Evolutionary conservation across 1,284 basidiomycete genomes (phyloP).

Genomic region (Xerocomus alliaceus): DNA sequence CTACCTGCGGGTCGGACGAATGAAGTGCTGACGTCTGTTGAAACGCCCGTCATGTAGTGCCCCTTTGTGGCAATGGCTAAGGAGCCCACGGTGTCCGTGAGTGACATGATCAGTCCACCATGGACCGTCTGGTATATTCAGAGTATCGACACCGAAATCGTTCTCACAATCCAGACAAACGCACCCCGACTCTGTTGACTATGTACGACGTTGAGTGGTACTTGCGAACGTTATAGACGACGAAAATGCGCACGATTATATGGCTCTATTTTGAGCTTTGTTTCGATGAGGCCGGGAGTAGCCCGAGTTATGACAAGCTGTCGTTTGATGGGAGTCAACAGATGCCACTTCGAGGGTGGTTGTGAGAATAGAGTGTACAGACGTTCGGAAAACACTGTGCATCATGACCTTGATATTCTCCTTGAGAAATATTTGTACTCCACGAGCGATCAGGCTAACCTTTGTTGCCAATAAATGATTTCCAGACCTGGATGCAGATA

Average conservation of each 20-base stretch:
- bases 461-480: constrained; percentile 77
- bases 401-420: constrained; percentile 66
- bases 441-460: constrained; percentile 47
- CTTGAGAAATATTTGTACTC: background rate
- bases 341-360: background rate
- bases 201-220: constrained; percentile 8
- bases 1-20: constrained; percentile 78
- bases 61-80: constrained; percentile 84
- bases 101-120: constrained; percentile 83
- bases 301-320: constrained; percentile 72
- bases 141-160: constrained; percentile 18
- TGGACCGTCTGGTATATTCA: constrained; percentile 59
- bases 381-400: constrained; percentile 80
- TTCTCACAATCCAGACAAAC: too few species aligned
- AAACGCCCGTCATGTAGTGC: constrained; percentile 86
- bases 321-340: background rate
- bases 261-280: constrained; percentile 71
- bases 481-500: constrained; percentile 69
- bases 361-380: constrained; percentile 25
- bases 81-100: constrained; percentile 87
- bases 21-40: constrained; percentile 85
- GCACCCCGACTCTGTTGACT: constrained; percentile 79
- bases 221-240: background rate
- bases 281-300: constrained; percentile 68
- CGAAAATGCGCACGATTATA: constrained; percentile 64